A percentile compares a stretch with the other conserved stretches of the same genome.
Evolutionary conservation across 2,329 filamentous ascomycete species (phyloP).

Genomic region (Ramularia collo-cygni): DNA sequence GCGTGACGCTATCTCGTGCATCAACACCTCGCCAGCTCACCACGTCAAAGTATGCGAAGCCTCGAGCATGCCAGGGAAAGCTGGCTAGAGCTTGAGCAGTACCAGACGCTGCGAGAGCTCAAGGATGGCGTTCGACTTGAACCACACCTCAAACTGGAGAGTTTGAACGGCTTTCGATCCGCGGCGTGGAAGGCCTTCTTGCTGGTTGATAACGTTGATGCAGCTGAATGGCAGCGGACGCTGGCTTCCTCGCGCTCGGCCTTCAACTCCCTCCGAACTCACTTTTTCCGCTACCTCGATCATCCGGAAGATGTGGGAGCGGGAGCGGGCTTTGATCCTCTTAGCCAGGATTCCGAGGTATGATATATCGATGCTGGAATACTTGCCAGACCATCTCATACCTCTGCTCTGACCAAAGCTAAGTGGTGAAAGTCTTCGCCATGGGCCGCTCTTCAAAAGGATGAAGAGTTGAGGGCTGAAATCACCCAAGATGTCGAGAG

Average conservation of each 20-base stretch:
- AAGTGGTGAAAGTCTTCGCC: constrained; percentile 63
- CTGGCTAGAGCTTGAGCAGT: constrained; percentile 28
- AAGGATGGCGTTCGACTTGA: constrained; percentile 26
- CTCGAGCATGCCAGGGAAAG: constrained; percentile 25
- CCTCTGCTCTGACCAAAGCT: constrained; percentile 30
- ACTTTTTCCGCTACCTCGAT: constrained; percentile 74
- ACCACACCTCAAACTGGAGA: constrained; percentile 15
- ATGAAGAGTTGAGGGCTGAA: constrained; percentile 77
- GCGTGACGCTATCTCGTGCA: too few species aligned
- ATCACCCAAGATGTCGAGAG: constrained; percentile 92
- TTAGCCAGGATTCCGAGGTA: constrained; percentile 74
- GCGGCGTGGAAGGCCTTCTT: constrained; percentile 92
- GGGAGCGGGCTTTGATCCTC: constrained; percentile 58
- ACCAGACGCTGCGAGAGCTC: constrained; percentile 24
- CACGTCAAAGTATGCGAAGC: constrained; percentile 25
- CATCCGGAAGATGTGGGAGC: constrained; percentile 75
- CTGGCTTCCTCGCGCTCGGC: constrained; percentile 62
- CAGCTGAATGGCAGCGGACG: constrained; percentile 60
- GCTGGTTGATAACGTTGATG: constrained; percentile 62
- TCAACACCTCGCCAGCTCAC: background rate
- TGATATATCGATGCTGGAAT: constrained; percentile 15
- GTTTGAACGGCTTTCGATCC: constrained; percentile 60
- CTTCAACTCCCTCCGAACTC: constrained; percentile 65
- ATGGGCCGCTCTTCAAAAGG: constrained; percentile 78
- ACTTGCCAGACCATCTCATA: constrained; percentile 2